Percentiles rank a stretch among this genome's conserved stretches.
Evolutionary conservation across 306 rosid genomes (phyloP).

Genomic region (Casuarina glauca): DNA sequence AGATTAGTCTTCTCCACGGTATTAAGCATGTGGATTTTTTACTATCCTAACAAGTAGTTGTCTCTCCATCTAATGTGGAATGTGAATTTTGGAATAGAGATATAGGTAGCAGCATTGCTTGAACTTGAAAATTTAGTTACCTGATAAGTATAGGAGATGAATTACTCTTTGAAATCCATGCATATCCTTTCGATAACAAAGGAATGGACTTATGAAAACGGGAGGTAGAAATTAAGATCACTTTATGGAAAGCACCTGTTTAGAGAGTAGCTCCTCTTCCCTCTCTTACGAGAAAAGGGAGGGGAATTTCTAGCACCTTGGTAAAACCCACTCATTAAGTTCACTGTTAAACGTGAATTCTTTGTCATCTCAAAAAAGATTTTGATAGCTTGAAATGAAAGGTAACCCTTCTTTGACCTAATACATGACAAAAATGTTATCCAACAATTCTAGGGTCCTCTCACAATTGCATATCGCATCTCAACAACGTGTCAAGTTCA

Average conservation of each 20-base stretch:
- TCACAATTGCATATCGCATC: background rate
- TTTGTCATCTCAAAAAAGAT: background rate
- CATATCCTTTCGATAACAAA: too few relatives aligned
- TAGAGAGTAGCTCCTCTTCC: background rate
- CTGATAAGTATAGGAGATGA: background rate
- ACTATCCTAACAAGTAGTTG: background rate
- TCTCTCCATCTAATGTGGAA: background rate
- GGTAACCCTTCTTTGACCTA: background rate
- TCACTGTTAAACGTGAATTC: background rate
- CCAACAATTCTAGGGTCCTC: background rate
- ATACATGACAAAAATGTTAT: background rate
- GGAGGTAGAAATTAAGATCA: background rate
- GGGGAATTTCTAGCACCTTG: background rate
- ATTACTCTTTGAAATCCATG: slow-evolving; percentile 6
- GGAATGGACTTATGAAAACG: background rate
- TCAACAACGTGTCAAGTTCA: background rate
- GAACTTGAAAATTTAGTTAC: background rate
- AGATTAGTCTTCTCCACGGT: slow-evolving; percentile 26
- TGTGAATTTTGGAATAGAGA: background rate
- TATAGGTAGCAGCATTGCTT: background rate
- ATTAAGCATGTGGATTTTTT: slow-evolving; percentile 11
- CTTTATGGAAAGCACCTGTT: background rate
- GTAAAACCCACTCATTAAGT: background rate
- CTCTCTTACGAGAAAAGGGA: background rate
- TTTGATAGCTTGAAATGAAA: background rate